Evolutionary conservation across 1,139 yeast genomes (phyloP), one percentile per base, ranked within the genome.

Genomic region (Hansenula sp.): DNA sequence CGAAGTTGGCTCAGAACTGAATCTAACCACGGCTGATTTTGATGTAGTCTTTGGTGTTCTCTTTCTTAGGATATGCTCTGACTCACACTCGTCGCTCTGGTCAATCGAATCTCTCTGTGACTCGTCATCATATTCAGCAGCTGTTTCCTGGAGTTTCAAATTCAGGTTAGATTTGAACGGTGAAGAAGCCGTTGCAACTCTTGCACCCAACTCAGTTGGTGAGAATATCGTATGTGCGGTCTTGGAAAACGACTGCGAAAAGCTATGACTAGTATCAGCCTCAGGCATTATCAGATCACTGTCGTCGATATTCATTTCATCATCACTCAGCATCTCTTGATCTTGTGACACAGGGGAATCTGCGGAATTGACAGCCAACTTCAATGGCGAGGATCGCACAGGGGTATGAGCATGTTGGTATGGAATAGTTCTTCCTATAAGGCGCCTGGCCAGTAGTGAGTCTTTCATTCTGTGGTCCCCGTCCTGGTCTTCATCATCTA

Each of bases 171-270:
- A 13, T 24, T 41, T 32, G 16, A 25, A 34, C 18, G 40, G 33
- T 29, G 38, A 33, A 28, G 40, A 16, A 12, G 46, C 19, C 9
- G 53, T 49, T 2, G 66, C 66, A 7, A 59, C 18, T 33, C 53
- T 53, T 2, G 58, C 59, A 2, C 66, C 66, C 4, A 60, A 41
- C 28, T 40, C 46, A 5, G 63, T 60, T 4, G 66, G 65, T 2
- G 59, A 55, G 11, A 57, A 45, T 2, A 57, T 45, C 9, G 47
- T 32, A 27, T 40, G 41, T 15, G 44, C 36, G 3, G 42, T 39
- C 5, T 25, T 17, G 5, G 25, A 17, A 13, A 35, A 8, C 5
- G 19, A 24, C 13, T 36, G 27, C 3, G 39, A 17, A 15, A 33
- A 32, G 16, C 44, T 36, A 16, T 19, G 28, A 18, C 30, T 34